phyloP scores from a whole-genome alignment of 345 rosid species.

The Camelina neglecta region DNA sequence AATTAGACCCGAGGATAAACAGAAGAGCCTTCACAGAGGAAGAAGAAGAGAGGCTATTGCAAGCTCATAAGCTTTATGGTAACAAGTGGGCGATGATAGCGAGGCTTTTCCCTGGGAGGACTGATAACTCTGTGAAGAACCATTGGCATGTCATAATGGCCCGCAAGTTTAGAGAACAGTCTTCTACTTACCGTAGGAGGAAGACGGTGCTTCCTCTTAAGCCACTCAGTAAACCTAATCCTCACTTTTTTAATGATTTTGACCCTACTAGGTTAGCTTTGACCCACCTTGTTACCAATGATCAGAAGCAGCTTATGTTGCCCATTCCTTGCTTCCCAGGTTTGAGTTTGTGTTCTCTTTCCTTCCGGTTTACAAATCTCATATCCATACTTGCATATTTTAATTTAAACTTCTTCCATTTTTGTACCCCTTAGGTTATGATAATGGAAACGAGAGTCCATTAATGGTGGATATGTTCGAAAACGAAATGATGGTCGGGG shows the following conservation, averaged over 20 bases:
- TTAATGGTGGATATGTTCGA: slow-evolving; percentile 33
- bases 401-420: background rate
- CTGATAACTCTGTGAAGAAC: slow-evolving; percentile 50
- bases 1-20: slow-evolving; percentile 46
- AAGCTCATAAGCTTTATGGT: slow-evolving; percentile 47
- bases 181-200: slow-evolving; percentile 39
- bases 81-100: slow-evolving; percentile 53
- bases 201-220: slow-evolving; percentile 34
- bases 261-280: slow-evolving; percentile 25
- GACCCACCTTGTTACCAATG: slow-evolving; percentile 27
- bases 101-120: slow-evolving; percentile 49
- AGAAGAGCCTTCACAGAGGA: slow-evolving; percentile 46
- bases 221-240: slow-evolving; percentile 20
- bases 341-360: slow-evolving; percentile 27
- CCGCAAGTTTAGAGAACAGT: slow-evolving; percentile 46
- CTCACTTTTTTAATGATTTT: slow-evolving; percentile 19
- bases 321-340: slow-evolving; percentile 42
- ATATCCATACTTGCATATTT: background rate
- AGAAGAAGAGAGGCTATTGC: slow-evolving; percentile 46
- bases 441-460: slow-evolving; percentile 24
- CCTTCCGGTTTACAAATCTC: background rate
- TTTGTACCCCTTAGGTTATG: slow-evolving; percentile 29
- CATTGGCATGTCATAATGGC: slow-evolving; percentile 52
- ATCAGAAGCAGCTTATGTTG: slow-evolving; percentile 25
- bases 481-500: slow-evolving; percentile 26